Conservation (phyloP, 495 filamentous ascomycete genomes). For the Schizothecium vesticola region DNA sequence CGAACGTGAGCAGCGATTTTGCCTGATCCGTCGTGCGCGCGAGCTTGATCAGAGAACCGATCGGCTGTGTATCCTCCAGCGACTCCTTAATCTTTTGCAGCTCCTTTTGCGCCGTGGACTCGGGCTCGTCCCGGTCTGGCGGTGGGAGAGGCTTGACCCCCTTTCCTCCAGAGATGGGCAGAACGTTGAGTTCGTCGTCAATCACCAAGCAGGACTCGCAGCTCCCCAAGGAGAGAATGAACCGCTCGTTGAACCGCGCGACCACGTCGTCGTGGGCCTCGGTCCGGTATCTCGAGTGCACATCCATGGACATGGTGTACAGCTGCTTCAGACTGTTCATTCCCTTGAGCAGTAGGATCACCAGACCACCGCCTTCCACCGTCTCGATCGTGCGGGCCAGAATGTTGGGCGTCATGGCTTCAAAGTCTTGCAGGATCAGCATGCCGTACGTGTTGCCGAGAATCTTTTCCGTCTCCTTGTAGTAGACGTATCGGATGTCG, state of each 20-base stretch:
- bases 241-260: conserved; percentile 96
- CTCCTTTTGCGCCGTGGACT: conserved; percentile 64
- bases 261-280: conserved; percentile 95
- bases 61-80: conserved; percentile 74
- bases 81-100: conserved; percentile 83
- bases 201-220: conserved; percentile 94
- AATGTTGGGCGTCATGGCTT: conserved; percentile 94
- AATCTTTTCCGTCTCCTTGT: conserved; percentile 99
- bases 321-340: conserved; percentile 98
- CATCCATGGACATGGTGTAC: conserved; percentile 96
- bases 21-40: conserved; percentile 92
- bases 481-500: conserved; percentile 98
- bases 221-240: conserved; percentile 89
- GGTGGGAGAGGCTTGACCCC: conserved; percentile 79
- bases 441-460: conserved; percentile 98
- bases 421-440: conserved; percentile 88
- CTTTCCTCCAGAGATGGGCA: conserved; percentile 95
- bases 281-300: conserved; percentile 93
- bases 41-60: conserved; percentile 75
- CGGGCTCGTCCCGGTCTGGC: conserved; percentile 59
- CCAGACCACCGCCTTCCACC: conserved; percentile 92
- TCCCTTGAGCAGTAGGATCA: conserved; percentile 84
- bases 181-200: conserved; percentile 95
- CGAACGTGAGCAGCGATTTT: conserved; percentile 88
- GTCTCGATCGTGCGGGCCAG: conserved; percentile 94